These are phyloP conservation scores for Pseudocercospora eumusae DNA, from an alignment of 2,329 filamentous ascomycete genomes.

Conservation along the genomic window DNA sequence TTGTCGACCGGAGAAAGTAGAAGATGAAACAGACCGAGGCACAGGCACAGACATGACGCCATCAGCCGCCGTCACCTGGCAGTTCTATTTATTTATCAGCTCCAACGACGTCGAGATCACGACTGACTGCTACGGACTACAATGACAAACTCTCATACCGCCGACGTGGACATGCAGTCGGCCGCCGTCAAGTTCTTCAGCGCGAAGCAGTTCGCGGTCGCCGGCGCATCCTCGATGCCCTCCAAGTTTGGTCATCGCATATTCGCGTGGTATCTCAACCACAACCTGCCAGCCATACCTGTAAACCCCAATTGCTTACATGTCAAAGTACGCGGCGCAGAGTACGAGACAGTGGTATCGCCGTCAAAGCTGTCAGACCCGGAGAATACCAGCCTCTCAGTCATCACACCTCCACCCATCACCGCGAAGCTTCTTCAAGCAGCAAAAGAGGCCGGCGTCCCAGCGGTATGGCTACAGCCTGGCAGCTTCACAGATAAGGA, in stretches of 20 bases:
- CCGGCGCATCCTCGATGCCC: slow-evolving; percentile 82
- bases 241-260: slow-evolving; percentile 89
- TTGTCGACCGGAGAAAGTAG: neutral
- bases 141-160: slow-evolving; percentile 4
- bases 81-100: neutral
- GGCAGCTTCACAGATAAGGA: slow-evolving; percentile 81
- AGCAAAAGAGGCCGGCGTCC: slow-evolving; percentile 71
- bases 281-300: slow-evolving; percentile 74
- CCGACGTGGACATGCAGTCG: slow-evolving; percentile 63
- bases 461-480: slow-evolving; percentile 85
- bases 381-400: slow-evolving; percentile 70
- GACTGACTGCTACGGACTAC: neutral
- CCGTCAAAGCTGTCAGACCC: slow-evolving; percentile 68
- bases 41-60: slow-evolving; percentile 2
- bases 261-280: slow-evolving; percentile 82
- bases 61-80: neutral
- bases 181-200: slow-evolving; percentile 79
- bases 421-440: slow-evolving; percentile 75
- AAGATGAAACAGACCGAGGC: neutral
- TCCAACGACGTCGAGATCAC: neutral
- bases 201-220: slow-evolving; percentile 79
- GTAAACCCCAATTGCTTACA: slow-evolving; percentile 72
- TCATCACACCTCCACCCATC: slow-evolving; percentile 82
- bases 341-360: slow-evolving; percentile 65
- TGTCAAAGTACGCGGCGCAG: slow-evolving; percentile 62